Conservation (phyloP, 2,329 filamentous ascomycete genomes). For the Cadophora luteo-olivacea region DNA sequence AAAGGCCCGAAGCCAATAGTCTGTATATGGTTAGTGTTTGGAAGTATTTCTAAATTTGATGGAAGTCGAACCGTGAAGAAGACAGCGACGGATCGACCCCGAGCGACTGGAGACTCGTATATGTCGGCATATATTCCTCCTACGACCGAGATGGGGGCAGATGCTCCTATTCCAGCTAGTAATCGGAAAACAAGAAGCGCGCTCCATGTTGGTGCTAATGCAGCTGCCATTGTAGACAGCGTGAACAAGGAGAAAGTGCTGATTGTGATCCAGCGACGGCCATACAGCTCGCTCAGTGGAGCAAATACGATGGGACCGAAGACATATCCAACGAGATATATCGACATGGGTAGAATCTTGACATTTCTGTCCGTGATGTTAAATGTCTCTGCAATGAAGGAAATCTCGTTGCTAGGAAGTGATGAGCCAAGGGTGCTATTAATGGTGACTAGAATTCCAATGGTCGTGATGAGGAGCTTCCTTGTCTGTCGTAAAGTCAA, state of each 20-base stretch:
- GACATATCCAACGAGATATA: slow-evolving; percentile 39
- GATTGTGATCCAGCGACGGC: slow-evolving; percentile 56
- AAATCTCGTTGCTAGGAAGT: slow-evolving; percentile 1
- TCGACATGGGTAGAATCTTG: slow-evolving; percentile 4
- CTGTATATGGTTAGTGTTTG: background rate
- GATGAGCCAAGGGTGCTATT: slow-evolving; percentile 16
- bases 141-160: slow-evolving; percentile 65
- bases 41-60: too few relatives aligned
- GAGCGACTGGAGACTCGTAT: slow-evolving; percentile 57
- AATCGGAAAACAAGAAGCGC: slow-evolving; percentile 62
- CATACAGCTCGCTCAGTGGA: slow-evolving; percentile 68
- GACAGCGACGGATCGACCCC: slow-evolving; percentile 63
- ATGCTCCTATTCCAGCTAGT: slow-evolving; percentile 58
- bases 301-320: slow-evolving; percentile 62
- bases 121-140: slow-evolving; percentile 69
- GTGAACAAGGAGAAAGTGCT: slow-evolving; percentile 56
- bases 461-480: slow-evolving; percentile 18
- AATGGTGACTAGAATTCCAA: background rate
- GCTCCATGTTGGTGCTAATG: slow-evolving; percentile 58
- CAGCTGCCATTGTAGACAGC: slow-evolving; percentile 61
- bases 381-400: background rate
- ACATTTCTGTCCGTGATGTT: background rate
- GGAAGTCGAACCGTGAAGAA: slow-evolving; percentile 54
- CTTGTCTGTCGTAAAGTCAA: slow-evolving; percentile 6
- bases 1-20: slow-evolving; percentile 60